Conservation (phyloP, 331 rosid species). For the Acacia pycnantha region DNA sequence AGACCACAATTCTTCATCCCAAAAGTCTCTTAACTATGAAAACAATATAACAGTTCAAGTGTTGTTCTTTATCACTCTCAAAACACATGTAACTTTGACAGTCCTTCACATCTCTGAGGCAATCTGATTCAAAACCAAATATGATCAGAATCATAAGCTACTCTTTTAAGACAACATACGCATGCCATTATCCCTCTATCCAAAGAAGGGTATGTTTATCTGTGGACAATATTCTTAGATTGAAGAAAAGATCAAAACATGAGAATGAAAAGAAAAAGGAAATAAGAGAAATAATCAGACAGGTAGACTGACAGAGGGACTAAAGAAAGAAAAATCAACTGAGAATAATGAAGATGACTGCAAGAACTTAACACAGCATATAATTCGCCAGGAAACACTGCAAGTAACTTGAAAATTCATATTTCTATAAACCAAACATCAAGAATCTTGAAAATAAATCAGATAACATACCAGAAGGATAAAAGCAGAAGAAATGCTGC, state of each 20-base stretch:
- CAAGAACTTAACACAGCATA: slow-evolving; percentile 11
- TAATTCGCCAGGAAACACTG: slow-evolving; percentile 11
- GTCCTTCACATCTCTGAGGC: neutral
- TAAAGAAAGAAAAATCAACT: slow-evolving; percentile 7
- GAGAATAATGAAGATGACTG: neutral
- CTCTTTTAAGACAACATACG: neutral
- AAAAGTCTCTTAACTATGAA: slow-evolving; percentile 18
- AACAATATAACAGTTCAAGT: slow-evolving; percentile 5
- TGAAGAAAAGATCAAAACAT: slow-evolving; percentile 17
- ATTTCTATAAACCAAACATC: slow-evolving; percentile 7
- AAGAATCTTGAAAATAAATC: slow-evolving; percentile 23
- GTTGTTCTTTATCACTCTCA: slow-evolving; percentile 11
- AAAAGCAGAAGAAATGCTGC: slow-evolving; percentile 97
- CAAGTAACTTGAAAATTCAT: slow-evolving; percentile 4
- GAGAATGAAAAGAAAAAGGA: neutral
- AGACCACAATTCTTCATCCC: slow-evolving; percentile 8
- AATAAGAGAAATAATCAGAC: slow-evolving; percentile 16
- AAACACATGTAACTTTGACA: slow-evolving; percentile 20
- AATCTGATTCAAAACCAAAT: neutral
- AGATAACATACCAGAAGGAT: slow-evolving; percentile 85
- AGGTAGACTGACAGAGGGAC: neutral
- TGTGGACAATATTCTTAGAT: slow-evolving; percentile 1
- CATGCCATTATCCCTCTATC: neutral
- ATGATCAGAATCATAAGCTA: neutral
- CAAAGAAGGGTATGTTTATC: slow-evolving; percentile 15